Evolutionary conservation across 2,329 filamentous ascomycete genomes (phyloP).

Genomic region (Pestalotiopsis sp.): DNA sequence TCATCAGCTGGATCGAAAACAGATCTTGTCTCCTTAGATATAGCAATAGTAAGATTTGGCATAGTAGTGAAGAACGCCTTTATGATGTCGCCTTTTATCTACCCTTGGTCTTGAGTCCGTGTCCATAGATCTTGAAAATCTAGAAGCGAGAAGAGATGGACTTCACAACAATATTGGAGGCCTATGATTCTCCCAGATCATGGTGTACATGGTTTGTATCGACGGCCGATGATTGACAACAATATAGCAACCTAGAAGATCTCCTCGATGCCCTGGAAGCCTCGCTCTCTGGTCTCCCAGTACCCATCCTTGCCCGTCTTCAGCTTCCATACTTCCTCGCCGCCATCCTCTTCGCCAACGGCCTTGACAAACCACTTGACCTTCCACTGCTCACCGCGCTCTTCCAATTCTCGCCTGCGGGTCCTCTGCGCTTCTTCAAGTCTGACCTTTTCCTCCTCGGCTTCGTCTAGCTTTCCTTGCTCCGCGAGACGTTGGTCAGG

Average conservation of each 20-base stretch:
- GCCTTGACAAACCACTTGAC: slow-evolving; percentile 86
- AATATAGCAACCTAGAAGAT: slow-evolving; percentile 7
- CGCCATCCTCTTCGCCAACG: slow-evolving; percentile 58
- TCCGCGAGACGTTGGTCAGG: slow-evolving; percentile 89
- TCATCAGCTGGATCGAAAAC: neutral
- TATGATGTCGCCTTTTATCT: neutral
- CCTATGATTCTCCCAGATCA: neutral
- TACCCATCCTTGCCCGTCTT: slow-evolving; percentile 86
- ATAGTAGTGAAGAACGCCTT: neutral
- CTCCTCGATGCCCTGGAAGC: slow-evolving; percentile 60
- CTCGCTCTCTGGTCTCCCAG: slow-evolving; percentile 77
- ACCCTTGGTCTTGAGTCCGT: neutral
- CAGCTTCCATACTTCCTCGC: slow-evolving; percentile 74
- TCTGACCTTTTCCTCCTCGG: slow-evolving; percentile 79
- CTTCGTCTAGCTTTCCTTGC: slow-evolving; percentile 77
- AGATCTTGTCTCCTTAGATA: neutral
- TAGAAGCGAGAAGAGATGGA: neutral
- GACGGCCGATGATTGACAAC: neutral
- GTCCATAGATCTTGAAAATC: neutral
- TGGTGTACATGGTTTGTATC: neutral
- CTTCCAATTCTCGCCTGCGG: slow-evolving; percentile 76
- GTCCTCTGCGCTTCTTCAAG: slow-evolving; percentile 85
- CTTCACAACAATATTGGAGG: neutral
- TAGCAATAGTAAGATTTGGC: neutral
- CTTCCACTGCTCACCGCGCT: slow-evolving; percentile 69